Evolutionary conservation across 2,329 filamentous ascomycete genomes (phyloP), one percentile per base, ranked within the genome.

Genomic region (Whalleya microplaca): DNA sequence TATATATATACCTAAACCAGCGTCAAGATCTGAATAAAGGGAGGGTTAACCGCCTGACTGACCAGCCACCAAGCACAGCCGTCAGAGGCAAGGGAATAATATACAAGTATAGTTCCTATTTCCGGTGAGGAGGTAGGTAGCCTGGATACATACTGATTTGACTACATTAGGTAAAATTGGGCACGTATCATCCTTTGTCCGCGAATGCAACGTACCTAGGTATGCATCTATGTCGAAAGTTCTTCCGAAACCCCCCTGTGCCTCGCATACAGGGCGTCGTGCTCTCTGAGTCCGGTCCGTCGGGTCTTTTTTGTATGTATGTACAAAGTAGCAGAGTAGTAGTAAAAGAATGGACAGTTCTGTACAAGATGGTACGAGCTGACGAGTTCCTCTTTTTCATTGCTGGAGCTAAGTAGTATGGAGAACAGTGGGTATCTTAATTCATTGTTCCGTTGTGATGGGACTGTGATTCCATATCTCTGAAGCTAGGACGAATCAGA

Each of bases 191-290:
- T 37, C 32, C 32, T 37, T 37, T 37, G 32, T 16, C 32, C 32
- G 14, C 14, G 32, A 37, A 37, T 64, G 61, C 56, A 59, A 62
- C 62, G 50, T 56, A 58, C 23, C 59, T 41, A 48, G 51, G 44
- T 37, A 6, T 37, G 10, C 14, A 37, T 12, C 9, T 7, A 37
- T 14, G 32, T 16, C 32, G 14, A 37, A 37, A 37, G 10, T 59
- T 57, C 21, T 44, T 58, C 51, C 54, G 45, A 51, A 43, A 21
- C 51, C 55, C 51, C 55, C 62, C 62, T 58, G 40, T 44, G 48
- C 42, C 48, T 41, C 62, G 55, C 56, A 60, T 58, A 50, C 18
- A 21, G 21, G 27, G 20, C 37, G 27, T 21, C 23, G 32, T 37
- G 32, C 32, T 18, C 37, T 47, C 20, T 42, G 51, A 51, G 52